Evolutionary conservation across 345 rosid genomes (phyloP), one percentile per base, ranked within the genome.

Genomic region (Carallia brachiata): DNA sequence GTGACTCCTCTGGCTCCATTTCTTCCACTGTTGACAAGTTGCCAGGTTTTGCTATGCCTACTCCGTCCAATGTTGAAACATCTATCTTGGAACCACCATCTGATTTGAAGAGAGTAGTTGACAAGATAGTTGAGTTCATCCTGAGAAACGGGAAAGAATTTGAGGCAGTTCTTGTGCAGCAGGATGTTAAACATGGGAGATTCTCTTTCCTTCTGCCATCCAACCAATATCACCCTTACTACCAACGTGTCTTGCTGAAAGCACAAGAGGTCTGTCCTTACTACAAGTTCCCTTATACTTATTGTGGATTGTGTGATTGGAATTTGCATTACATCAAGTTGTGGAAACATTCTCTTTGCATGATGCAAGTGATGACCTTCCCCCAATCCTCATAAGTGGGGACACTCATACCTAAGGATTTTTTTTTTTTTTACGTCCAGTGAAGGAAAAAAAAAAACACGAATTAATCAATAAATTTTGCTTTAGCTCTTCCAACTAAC

Each of bases 41-140:
- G 61, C 83, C 77, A 70, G 73, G 69, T 77, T 81, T 78, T 59
- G 57, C 71, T 70, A 63, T 73, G 61, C 70, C 80, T 39, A 48
- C 71, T 40, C 62, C 63, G 63, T 66, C 80, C 47, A 85, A 87
- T 79, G 73, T 70, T 63, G 92, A 85, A 75, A 61, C 71, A 63
- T 73, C 81, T 61, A 69, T 92, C 68, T 72, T 90, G 77, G 97
- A 91, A 85, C 98, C 97, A 65, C 88, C 98, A 68, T 67, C 81
- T 71, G 97, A 94, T 74, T 66, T 89, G 84, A 94, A 90, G 87
- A 89, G 88, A 78, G 90, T 75, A 65, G 82, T 94, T 69, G 89
- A 92, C 55, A 94, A 90, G 88, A 94, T 94, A 73, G 97, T 94
- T 48, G 97, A 94, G 79, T 94, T 94, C 84, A 86, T 91, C 59